phyloP scores from a whole-genome alignment of 805 yeast species.

The Teunomyces funiuensis region DNA sequence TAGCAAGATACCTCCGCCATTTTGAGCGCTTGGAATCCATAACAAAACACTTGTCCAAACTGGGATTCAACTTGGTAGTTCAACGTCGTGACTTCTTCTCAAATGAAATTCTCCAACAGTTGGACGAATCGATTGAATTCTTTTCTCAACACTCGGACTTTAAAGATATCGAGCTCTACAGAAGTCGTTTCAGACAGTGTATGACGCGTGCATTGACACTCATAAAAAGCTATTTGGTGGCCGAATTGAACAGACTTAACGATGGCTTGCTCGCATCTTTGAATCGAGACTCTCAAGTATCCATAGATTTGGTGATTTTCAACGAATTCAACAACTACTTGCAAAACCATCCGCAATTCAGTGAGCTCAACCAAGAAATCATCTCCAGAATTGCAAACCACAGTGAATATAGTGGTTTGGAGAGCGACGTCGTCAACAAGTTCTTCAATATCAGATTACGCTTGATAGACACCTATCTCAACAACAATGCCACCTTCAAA shows the following conservation, averaged over 20 bases:
- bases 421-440: constrained; percentile 60
- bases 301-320: constrained; percentile 64
- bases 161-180: constrained; percentile 68
- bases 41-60: constrained; percentile 62
- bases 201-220: constrained; percentile 77
- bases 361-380: constrained; percentile 35
- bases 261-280: constrained; percentile 12
- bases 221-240: constrained; percentile 62
- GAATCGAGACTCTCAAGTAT: constrained; percentile 31
- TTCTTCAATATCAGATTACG: constrained; percentile 60
- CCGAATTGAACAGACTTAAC: constrained; percentile 38
- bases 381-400: constrained; percentile 36
- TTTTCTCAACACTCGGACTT: constrained; percentile 50
- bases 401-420: constrained; percentile 62
- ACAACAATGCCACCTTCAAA: constrained; percentile 22
- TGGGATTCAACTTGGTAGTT: constrained; percentile 65
- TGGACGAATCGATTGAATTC: constrained; percentile 70
- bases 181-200: constrained; percentile 76
- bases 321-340: constrained; percentile 51
- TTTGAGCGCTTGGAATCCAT: constrained; percentile 74
- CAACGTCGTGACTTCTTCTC: constrained; percentile 45
- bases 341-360: constrained; percentile 26
- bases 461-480: constrained; percentile 44
- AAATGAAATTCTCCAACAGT: constrained; percentile 44
- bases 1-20: constrained; percentile 50